These are phyloP conservation scores for Ophiostoma himal-ulmi DNA, from an alignment of 2,329 filamentous ascomycete species.

Conservation along the genomic window DNA sequence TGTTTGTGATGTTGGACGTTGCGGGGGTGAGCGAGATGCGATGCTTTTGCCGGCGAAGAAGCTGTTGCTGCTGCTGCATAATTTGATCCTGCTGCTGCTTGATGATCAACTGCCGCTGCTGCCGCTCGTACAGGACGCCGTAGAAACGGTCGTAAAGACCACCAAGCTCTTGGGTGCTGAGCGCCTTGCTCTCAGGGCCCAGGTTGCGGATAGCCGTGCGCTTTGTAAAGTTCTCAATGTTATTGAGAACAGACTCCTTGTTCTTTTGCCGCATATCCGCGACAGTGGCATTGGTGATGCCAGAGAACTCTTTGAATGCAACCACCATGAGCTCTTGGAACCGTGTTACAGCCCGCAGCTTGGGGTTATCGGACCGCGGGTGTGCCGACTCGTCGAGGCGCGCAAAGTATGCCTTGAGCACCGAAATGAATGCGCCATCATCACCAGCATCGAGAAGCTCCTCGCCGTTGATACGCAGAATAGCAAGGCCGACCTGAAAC, in stretches of 20 bases:
- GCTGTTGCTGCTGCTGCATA: conserved; percentile 66
- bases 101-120: conserved; percentile 72
- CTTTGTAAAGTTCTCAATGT: conserved; percentile 96
- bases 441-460: conserved; percentile 88
- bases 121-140: conserved; percentile 80
- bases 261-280: conserved; percentile 85
- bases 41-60: conserved; percentile 55
- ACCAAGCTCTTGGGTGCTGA: conserved; percentile 78
- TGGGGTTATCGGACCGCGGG: conserved; percentile 90
- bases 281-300: conserved; percentile 88
- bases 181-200: conserved; percentile 87
- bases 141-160: conserved; percentile 94
- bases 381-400: conserved; percentile 92
- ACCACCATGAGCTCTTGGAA: conserved; percentile 99
- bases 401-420: conserved; percentile 91
- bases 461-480: conserved; percentile 92
- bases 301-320: conserved; percentile 95
- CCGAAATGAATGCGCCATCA: conserved; percentile 93
- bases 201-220: conserved; percentile 93
- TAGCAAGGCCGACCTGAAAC: conserved; percentile 95
- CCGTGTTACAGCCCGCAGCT: conserved; percentile 84
- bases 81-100: conserved; percentile 66
- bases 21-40: neutral
- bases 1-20: conserved; percentile 40
- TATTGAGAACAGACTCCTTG: conserved; percentile 88